Base-by-base conservation (phyloP, 257 asterid genomes). In the Salvia splendens region DNA sequence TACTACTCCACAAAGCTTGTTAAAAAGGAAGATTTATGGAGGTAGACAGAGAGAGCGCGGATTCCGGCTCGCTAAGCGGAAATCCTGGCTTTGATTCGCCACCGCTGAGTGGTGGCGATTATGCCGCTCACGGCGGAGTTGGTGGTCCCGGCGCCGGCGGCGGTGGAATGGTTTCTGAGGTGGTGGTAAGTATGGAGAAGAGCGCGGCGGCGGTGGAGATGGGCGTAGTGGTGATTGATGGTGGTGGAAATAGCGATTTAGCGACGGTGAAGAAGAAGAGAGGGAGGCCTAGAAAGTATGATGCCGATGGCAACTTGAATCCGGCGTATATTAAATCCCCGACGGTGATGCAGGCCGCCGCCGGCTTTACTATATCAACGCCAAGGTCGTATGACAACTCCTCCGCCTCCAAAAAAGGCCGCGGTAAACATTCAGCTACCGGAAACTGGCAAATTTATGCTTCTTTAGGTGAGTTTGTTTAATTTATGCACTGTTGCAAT, bases 251-350 rank as follows among this genome's bases (percentile, higher is more conserved):
- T 20, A 69, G 72, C 2, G 77, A 75, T 30, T 70, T 75, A 24
- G 30, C 30, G 30, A 24, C 30, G 70, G 89, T 67, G 45, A 91
- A 85, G 52, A 91, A 85, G 85, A 91, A 87, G 76, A 82, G 96
- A 68, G 98, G 98, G 38, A 80, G 98, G 62, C 98, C 98, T 2
- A 85, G 94, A 67, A 91, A 91, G 78, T 91, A 84, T 42, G 96
- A 91, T 77, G 74, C 95, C 2, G 88, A 88, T 4, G 98, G 98
- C 57, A 91, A 88, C 79, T 73, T 91, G 48, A 87, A 80, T 46
- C 82, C 83, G 57, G 82, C 87, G 8, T 87, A 77, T 64, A 55
- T 75, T 8, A 67, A 71, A 33, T 68, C 88, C 0, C 78, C 86
- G 24, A 41, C 87, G 28, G 67, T 84, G 42, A 67, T 71, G 36